Percentiles rank a stretch among this genome's conserved stretches.
These are phyloP conservation scores for Effrenium voratum DNA, from an alignment of 73 alveolate genomes.

Conservation along the genomic window DNA sequence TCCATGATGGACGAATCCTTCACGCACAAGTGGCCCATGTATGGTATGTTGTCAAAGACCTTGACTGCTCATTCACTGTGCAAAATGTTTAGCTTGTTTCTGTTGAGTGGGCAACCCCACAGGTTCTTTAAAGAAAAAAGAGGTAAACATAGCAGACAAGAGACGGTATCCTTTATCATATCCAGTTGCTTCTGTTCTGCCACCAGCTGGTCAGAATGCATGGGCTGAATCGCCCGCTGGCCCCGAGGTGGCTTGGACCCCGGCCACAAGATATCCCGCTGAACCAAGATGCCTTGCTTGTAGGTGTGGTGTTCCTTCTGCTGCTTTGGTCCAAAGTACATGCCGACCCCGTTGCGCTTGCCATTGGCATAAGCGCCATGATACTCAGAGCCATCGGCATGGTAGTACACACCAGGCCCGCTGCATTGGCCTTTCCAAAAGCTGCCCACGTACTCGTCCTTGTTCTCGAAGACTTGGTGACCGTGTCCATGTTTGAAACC, in stretches of 20 bases:
- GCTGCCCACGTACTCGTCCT: conserved; percentile 37
- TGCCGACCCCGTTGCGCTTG: conserved; percentile 71
- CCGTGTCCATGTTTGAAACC: conserved; percentile 52
- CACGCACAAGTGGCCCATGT: conserved; percentile 61
- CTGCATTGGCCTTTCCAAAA: conserved; percentile 77
- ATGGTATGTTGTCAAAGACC: conserved; percentile 24
- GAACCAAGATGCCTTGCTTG: conserved; percentile 34
- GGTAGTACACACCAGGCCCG: conserved; percentile 76
- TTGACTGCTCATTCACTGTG: too few relatives aligned
- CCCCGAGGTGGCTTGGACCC: conserved; percentile 85
- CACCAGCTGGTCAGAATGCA: conserved; percentile 55
- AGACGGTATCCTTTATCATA: conserved; percentile 36
- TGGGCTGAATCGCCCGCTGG: conserved; percentile 64
- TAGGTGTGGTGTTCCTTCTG: conserved; percentile 68
- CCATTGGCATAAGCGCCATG: conserved; percentile 82
- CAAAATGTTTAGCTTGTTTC: too few relatives aligned
- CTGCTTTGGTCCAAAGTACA: conserved; percentile 48
- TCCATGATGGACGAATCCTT: conserved; percentile 60
- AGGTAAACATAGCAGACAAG: too few relatives aligned
- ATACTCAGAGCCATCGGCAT: conserved; percentile 57
- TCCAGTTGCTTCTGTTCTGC: conserved; percentile 24
- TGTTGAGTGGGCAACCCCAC: too few relatives aligned
- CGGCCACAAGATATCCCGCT: conserved; percentile 23
- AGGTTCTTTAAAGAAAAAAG: too few relatives aligned
- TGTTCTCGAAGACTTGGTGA: conserved; percentile 27